Conservation (phyloP, 768 basidiomycete genomes). For the Tylopilus vinaceipallidus region DNA sequence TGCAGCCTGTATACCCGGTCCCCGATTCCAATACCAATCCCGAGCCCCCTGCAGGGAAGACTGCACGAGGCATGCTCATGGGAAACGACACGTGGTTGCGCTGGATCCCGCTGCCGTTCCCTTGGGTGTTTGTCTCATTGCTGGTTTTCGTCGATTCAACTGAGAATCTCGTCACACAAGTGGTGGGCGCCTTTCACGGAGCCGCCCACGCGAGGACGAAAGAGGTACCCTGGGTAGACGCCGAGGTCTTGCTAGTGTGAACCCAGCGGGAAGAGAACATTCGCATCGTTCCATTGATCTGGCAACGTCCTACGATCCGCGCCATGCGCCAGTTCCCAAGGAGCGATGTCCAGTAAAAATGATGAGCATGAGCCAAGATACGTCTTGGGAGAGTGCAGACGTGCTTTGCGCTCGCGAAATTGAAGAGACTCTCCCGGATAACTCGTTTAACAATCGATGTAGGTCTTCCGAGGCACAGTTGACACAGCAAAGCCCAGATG, state of each 20-base stretch:
- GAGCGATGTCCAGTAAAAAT: constrained; percentile 48
- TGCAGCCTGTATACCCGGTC: constrained; percentile 5
- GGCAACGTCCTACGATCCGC: too few species aligned
- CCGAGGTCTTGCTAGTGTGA: too few species aligned
- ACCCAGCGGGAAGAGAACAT: too few species aligned
- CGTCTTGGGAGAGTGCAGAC: constrained; percentile 37
- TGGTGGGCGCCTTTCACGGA: constrained; percentile 29
- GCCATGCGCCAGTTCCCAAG: constrained; percentile 82
- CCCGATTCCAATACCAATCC: not conserved
- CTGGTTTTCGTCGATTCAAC: constrained; percentile 88
- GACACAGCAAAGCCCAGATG: too few species aligned
- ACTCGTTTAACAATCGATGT: constrained; percentile 72
- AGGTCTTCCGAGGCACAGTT: constrained; percentile 77
- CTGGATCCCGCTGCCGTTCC: constrained; percentile 90
- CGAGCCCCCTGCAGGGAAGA: not conserved
- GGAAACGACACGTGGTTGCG: constrained; percentile 44
- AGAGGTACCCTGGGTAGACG: constrained; percentile 16
- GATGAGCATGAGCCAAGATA: too few species aligned
- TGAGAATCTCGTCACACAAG: constrained; percentile 66
- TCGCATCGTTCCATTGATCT: too few species aligned
- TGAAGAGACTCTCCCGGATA: constrained; percentile 83
- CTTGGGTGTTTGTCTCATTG: constrained; percentile 90
- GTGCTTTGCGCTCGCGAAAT: constrained; percentile 84
- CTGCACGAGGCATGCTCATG: constrained; percentile 3
- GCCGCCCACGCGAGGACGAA: constrained; percentile 2